These are phyloP conservation scores for Ceratocystis colombiana DNA, from an alignment of 2,329 filamentous ascomycete species.

Conservation along the genomic window DNA sequence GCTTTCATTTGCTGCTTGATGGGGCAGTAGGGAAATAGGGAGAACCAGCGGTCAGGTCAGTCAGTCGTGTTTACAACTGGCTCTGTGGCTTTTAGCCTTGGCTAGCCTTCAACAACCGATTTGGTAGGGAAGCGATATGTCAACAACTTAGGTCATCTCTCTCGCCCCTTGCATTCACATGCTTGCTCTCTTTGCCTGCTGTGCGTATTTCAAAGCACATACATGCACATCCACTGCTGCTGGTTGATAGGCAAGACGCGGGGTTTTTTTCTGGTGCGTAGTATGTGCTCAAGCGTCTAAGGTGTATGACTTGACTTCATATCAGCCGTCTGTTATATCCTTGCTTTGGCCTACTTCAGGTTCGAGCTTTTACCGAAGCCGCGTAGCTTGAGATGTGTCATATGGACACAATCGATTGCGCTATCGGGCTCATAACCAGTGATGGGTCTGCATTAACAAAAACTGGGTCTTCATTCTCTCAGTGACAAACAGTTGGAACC, in stretches of 20 bases:
- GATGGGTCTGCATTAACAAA: not conserved
- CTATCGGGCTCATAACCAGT: not conserved
- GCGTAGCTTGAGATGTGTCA: constrained; percentile 13
- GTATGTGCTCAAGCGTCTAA: not conserved
- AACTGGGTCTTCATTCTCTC: not conserved
- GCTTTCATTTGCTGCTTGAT: not conserved
- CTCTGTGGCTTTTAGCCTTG: not conserved
- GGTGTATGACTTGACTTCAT: not conserved
- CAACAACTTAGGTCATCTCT: too few species aligned
- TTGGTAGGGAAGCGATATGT: not conserved
- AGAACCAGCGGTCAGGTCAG: too few species aligned
- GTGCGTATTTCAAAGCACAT: not conserved
- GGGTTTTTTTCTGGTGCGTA: not conserved
- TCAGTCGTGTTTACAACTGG: too few species aligned
- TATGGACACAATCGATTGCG: not conserved
- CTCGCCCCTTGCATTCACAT: not conserved
- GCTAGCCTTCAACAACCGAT: not conserved
- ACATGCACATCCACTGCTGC: not conserved
- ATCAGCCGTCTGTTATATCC: not conserved
- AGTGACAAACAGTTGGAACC: not conserved
- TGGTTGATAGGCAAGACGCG: not conserved
- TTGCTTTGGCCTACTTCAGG: not conserved
- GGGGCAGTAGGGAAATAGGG: too few species aligned
- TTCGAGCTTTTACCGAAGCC: not conserved
- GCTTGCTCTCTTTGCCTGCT: not conserved